phyloP scores from a whole-genome alignment of 176 grass and related monocot genomes.

The Zoysia japonica region DNA sequence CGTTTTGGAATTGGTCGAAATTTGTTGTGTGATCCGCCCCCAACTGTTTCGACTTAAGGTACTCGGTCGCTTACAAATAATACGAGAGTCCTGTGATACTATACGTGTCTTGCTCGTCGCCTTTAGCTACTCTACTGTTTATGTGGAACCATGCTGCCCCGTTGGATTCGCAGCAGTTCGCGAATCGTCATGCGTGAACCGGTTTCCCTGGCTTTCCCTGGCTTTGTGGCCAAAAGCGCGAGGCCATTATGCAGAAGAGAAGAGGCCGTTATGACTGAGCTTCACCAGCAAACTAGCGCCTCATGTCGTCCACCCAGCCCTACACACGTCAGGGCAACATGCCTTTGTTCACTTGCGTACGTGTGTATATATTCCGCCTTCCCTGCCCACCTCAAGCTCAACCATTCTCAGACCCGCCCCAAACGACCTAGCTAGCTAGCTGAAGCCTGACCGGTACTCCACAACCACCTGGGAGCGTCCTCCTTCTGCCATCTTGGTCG shows the following conservation, averaged over 20 bases:
- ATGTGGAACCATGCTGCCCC: neutral
- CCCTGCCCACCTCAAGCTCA: neutral
- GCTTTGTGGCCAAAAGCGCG: slow-evolving; percentile 27
- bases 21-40: neutral
- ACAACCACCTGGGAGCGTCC: slow-evolving; percentile 11
- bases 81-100: too few relatives aligned
- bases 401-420: slow-evolving; percentile 1
- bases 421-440: slow-evolving; percentile 20
- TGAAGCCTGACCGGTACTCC: slow-evolving; percentile 16
- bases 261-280: slow-evolving; percentile 22
- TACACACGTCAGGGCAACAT: slow-evolving; percentile 44
- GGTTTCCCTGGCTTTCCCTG: neutral
- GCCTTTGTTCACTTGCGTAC: slow-evolving; percentile 27
- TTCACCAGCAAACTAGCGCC: slow-evolving; percentile 39
- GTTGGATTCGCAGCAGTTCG: slow-evolving; percentile 1
- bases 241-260: neutral
- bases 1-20: neutral
- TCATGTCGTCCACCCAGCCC: slow-evolving; percentile 40
- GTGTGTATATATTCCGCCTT: slow-evolving; percentile 30
- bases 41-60: too few relatives aligned
- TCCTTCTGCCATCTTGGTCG: neutral
- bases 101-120: neutral
- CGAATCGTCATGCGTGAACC: slow-evolving; percentile 10
- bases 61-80: too few relatives aligned
- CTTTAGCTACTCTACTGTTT: neutral